Percentiles rank a stretch among this genome's conserved stretches.
These are phyloP conservation scores for Coemansia linderi DNA, from an alignment of 371 early-diverging fungal species.

Conservation along the genomic window DNA sequence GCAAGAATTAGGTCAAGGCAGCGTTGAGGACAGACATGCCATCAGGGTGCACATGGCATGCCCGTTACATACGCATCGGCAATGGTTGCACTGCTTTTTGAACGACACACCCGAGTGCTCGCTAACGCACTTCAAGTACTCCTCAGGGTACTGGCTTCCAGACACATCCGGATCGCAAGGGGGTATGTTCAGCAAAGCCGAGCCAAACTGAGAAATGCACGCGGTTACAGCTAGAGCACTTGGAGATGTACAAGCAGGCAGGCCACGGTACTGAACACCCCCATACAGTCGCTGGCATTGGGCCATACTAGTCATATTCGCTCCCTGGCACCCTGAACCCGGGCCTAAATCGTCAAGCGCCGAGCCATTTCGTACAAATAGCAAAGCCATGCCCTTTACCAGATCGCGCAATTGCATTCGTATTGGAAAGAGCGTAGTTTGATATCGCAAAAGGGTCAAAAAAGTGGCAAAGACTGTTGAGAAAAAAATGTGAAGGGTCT, in stretches of 20 bases:
- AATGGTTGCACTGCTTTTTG: constrained; percentile 16
- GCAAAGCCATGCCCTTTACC: background rate
- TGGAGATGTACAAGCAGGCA: constrained; percentile 2
- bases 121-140: constrained; percentile 13
- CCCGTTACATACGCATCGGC: constrained; percentile 59
- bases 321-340: constrained; percentile 7
- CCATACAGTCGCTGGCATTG: constrained; percentile 28
- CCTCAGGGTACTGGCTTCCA: constrained; percentile 11
- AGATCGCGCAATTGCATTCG: background rate
- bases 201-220: background rate
- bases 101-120: constrained; percentile 17
- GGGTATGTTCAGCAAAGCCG: background rate
- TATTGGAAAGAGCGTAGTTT: background rate
- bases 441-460: background rate
- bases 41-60: constrained; percentile 86
- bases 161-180: constrained; percentile 3
- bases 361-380: background rate
- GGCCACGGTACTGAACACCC: background rate
- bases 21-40: constrained; percentile 18
- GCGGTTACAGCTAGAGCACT: background rate
- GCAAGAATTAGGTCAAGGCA: background rate
- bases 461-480: background rate
- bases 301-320: constrained; percentile 2
- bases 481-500: background rate
- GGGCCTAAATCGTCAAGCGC: background rate